Conservation (phyloP, 331 rosid species). For the Dryas integrifolia region DNA sequence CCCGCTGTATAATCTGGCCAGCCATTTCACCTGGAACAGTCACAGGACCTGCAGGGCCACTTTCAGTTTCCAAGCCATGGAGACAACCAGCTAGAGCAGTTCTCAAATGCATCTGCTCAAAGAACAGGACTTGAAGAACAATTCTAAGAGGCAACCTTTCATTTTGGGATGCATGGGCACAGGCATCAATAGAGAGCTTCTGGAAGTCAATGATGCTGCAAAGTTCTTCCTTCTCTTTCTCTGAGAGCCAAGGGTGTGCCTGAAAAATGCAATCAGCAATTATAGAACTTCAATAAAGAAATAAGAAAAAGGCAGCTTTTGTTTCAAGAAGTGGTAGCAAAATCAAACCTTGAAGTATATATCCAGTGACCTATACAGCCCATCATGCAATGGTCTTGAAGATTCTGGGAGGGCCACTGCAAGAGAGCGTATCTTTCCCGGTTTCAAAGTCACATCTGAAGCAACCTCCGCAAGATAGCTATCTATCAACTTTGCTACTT, state of each 20-base stretch:
- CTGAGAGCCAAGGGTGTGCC: constrained; percentile 89
- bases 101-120: constrained; percentile 87
- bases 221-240: constrained; percentile 77
- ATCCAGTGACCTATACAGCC: constrained; percentile 82
- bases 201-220: constrained; percentile 74
- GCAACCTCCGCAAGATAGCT: constrained; percentile 87
- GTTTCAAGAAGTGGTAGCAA: constrained; percentile 21
- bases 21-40: constrained; percentile 36
- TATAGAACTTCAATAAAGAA: constrained; percentile 15
- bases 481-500: constrained; percentile 78
- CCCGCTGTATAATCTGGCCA: constrained; percentile 71
- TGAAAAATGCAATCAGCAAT: constrained; percentile 39
- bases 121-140: constrained; percentile 91
- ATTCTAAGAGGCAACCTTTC: constrained; percentile 83
- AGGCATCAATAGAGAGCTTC: constrained; percentile 87
- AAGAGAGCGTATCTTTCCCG: constrained; percentile 56
- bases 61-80: constrained; percentile 60
- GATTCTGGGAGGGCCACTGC: constrained; percentile 70
- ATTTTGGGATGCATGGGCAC: constrained; percentile 94
- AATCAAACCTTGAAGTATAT: constrained; percentile 78
- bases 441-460: constrained; percentile 79
- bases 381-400: constrained; percentile 78
- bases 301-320: constrained; percentile 22
- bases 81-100: constrained; percentile 78
- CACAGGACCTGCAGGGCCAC: constrained; percentile 51